Evolutionary conservation across 805 yeast species (phyloP), one percentile per base, ranked within the genome.

Genomic region (Saccharomycopsis microspora): DNA sequence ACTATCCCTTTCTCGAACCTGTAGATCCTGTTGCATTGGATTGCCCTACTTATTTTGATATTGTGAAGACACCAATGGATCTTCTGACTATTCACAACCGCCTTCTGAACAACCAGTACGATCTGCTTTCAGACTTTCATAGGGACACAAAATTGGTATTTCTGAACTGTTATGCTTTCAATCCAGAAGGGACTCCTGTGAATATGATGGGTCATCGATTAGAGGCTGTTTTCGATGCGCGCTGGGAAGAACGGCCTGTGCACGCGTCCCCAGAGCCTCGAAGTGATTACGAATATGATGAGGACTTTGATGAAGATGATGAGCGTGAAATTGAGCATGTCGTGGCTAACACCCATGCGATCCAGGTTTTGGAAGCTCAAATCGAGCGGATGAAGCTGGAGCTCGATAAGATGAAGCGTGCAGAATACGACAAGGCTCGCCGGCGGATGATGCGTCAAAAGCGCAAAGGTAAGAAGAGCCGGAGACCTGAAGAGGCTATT

Each of bases 151-250:
- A 86, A 49, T 72, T 88, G 52, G 85, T 93, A 50, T 89, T 93
- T 68, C 70, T 75, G 53, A 90, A 93, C 66, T 90, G 97, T 67
- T 93, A 86, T 63, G 71, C 74, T 10, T 93, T 90, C 69, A 93
- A 93, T 64, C 97, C 98, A 2, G 95, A 85, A 57, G 95, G 96
- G n/a, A 81, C 95, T 4, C 95, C 95, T 43, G 98, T 93, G 36
- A 87, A 89, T 63, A 75, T 78, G 74, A 84, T 93, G 95, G 98
- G 97, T 19, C 95, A 86, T 62, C 75, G 88, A 57, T 69, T 93
- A 48, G 97, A 93, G 64, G 81, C 80, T 31, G 75, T 85, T 3
- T 93, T 90, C 60, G 84, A 87, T 58, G 80, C 84, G 58, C 82
- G 80, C 63, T 90, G 97, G 97, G 74, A 78, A 29, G 88, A 86